These are phyloP conservation scores for Leishmania major DNA, from an alignment of 208 protist species.

Conservation along the genomic window DNA sequence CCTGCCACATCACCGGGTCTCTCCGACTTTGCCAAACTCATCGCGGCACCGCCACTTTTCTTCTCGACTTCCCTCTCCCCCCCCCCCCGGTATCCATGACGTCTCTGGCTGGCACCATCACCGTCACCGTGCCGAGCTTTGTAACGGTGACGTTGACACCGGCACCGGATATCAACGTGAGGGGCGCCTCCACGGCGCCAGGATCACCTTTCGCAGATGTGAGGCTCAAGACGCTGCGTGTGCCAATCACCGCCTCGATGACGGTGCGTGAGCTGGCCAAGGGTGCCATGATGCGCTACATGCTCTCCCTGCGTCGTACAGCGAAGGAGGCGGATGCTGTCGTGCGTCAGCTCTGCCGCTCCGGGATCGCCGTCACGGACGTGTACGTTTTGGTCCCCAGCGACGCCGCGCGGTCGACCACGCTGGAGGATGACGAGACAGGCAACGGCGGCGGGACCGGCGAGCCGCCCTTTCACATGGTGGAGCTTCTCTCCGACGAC, in stretches of 20 bases:
- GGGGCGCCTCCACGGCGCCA: background rate
- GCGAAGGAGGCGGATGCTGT: conserved; percentile 2
- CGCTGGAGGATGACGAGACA: background rate
- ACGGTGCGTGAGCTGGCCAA: conserved; percentile 83
- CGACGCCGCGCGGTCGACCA: conserved; percentile 3
- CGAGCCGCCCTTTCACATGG: conserved; percentile 5
- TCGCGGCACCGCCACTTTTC: background rate
- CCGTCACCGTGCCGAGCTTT: conserved; percentile 16
- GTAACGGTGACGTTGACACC: conserved; percentile 26
- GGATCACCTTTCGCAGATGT: background rate
- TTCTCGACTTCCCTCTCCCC: background rate
- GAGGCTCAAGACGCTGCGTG: conserved; percentile 54
- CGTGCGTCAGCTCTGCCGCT: conserved; percentile 19
- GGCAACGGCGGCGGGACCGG: conserved; percentile 11
- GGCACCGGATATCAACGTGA: background rate
- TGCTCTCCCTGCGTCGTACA: conserved; percentile 45
- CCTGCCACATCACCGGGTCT: background rate
- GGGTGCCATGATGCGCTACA: conserved; percentile 73
- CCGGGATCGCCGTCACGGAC: conserved; percentile 26
- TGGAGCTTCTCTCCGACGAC: conserved; percentile 80
- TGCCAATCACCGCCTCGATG: conserved; percentile 65
- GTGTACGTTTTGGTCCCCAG: conserved; percentile 17
- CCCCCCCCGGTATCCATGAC: background rate
- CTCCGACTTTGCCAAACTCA: background rate
- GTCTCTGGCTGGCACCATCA: background rate